A percentile compares a stretch with the other conserved stretches of the same genome.
These are phyloP conservation scores for Annulohypoxylon moriforme DNA, from an alignment of 495 filamentous ascomycete genomes.

Conservation along the genomic window DNA sequence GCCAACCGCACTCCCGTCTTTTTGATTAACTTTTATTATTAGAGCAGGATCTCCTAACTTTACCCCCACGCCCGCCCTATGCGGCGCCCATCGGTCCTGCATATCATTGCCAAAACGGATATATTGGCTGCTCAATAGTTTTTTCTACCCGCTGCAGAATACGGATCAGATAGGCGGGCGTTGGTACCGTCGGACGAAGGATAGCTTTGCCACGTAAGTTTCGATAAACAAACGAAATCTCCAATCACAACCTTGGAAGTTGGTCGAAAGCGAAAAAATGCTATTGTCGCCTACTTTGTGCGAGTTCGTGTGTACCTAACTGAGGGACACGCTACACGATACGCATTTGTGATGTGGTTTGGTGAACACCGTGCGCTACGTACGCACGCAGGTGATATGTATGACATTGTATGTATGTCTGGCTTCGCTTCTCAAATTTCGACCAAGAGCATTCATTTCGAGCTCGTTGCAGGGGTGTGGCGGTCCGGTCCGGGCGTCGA, in stretches of 20 bases:
- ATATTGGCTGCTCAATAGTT: slow-evolving; percentile 25
- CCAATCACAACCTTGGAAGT: not conserved
- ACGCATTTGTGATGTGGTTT: slow-evolving; percentile 1
- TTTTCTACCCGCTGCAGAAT: slow-evolving; percentile 1
- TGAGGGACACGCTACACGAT: not conserved
- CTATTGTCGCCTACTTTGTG: slow-evolving; percentile 14
- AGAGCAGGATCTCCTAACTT: slow-evolving; percentile 12
- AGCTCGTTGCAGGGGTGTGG: slow-evolving; percentile 14
- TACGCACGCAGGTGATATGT: not conserved
- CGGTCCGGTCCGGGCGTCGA: slow-evolving; percentile 14
- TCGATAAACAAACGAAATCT: not conserved
- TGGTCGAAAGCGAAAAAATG: not conserved
- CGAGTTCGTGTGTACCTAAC: not conserved
- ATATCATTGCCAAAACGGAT: slow-evolving; percentile 33
- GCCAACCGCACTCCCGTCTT: slow-evolving; percentile 11
- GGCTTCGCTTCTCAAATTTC: slow-evolving; percentile 3
- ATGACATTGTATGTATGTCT: slow-evolving; percentile 18
- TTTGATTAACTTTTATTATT: slow-evolving; percentile 28
- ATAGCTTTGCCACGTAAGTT: slow-evolving; percentile 13
- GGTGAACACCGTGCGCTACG: not conserved
- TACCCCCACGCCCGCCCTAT: slow-evolving; percentile 24
- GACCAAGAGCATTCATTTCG: not conserved
- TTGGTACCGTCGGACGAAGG: not conserved
- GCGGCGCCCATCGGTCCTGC: slow-evolving; percentile 10
- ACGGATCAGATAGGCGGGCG: not conserved